Percentiles rank a stretch among this genome's conserved stretches.
Evolutionary conservation across 2,329 filamentous ascomycete species (phyloP).

Genomic region (Laburnicola sp.): DNA sequence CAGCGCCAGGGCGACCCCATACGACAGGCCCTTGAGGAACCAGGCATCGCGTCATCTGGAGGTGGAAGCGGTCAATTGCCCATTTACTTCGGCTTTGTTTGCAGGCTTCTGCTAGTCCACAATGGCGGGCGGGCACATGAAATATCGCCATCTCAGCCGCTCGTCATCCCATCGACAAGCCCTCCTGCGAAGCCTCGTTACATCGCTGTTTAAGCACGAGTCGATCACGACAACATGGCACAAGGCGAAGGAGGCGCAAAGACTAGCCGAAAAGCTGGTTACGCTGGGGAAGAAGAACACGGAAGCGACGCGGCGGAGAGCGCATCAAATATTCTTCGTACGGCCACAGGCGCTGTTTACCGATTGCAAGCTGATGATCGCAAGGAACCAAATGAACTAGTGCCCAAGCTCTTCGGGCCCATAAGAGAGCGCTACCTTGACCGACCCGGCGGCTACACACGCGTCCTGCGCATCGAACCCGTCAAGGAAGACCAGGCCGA

Average conservation of each 20-base stretch:
- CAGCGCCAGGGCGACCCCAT: constrained; percentile 3
- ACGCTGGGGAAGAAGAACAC: constrained; percentile 93
- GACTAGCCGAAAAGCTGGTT: constrained; percentile 90
- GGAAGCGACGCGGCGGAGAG: constrained; percentile 73
- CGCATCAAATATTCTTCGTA: constrained; percentile 85
- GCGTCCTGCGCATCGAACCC: constrained; percentile 88
- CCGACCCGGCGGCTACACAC: constrained; percentile 90
- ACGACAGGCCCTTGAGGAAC: not conserved
- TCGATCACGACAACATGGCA: constrained; percentile 92
- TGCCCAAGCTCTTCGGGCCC: constrained; percentile 87
- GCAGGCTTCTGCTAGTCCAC: constrained; percentile 18
- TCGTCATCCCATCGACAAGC: constrained; percentile 86
- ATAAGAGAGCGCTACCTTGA: constrained; percentile 76
- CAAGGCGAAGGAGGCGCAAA: constrained; percentile 96
- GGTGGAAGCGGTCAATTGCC: constrained; percentile 10
- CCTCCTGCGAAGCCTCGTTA: constrained; percentile 92
- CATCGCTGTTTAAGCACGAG: constrained; percentile 90
- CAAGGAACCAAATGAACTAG: constrained; percentile 67
- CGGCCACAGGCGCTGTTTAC: constrained; percentile 35
- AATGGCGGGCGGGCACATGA: constrained; percentile 86
- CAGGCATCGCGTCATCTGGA: constrained; percentile 6
- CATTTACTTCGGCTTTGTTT: constrained; percentile 4
- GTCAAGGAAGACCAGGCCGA: constrained; percentile 84
- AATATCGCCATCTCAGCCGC: constrained; percentile 87
- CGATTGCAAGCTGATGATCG: constrained; percentile 17